A percentile compares a stretch with the other conserved stretches of the same genome.
Conservation (phyloP, 2,329 filamentous ascomycete genomes). For the Xylaria polymorpha region DNA sequence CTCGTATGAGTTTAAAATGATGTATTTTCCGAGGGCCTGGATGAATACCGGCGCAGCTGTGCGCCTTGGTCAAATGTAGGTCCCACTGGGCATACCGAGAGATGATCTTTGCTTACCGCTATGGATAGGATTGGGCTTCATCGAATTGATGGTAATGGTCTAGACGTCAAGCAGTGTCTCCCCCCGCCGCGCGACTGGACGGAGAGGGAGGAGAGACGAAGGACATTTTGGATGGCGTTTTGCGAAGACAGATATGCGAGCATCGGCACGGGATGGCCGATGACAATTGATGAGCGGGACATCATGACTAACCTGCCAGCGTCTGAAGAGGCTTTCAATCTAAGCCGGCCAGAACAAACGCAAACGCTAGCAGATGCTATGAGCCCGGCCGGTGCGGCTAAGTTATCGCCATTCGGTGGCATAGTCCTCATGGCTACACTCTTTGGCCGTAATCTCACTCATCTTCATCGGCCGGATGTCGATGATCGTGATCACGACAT, state of each 20-base stretch:
- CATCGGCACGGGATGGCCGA: slow-evolving; percentile 97
- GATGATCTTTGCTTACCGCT: slow-evolving; percentile 64
- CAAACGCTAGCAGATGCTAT: slow-evolving; percentile 77
- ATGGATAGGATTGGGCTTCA: slow-evolving; percentile 86
- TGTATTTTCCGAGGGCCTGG: slow-evolving; percentile 97
- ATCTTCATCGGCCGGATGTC: slow-evolving; percentile 86
- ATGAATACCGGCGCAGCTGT: slow-evolving; percentile 85
- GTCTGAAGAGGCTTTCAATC: slow-evolving; percentile 85
- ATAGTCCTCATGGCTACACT: slow-evolving; percentile 88
- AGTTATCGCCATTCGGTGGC: slow-evolving; percentile 81
- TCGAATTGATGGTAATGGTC: slow-evolving; percentile 80
- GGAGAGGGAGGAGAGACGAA: slow-evolving; percentile 87
- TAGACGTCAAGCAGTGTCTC: slow-evolving; percentile 94
- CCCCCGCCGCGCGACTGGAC: slow-evolving; percentile 92
- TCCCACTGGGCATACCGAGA: slow-evolving; percentile 29
- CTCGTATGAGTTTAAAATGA: slow-evolving; percentile 94
- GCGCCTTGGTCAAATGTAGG: slow-evolving; percentile 85
- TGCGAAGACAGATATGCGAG: slow-evolving; percentile 92
- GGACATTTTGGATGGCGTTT: slow-evolving; percentile 96
- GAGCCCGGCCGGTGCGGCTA: slow-evolving; percentile 75
- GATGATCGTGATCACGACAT: slow-evolving; percentile 88
- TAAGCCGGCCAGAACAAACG: slow-evolving; percentile 79
- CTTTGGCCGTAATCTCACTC: slow-evolving; percentile 89
- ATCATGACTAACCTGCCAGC: slow-evolving; percentile 87
- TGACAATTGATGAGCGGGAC: slow-evolving; percentile 92